These are phyloP conservation scores for Leucocoprinus birnbaumii DNA, from an alignment of 768 basidiomycete species.

Conservation along the genomic window DNA sequence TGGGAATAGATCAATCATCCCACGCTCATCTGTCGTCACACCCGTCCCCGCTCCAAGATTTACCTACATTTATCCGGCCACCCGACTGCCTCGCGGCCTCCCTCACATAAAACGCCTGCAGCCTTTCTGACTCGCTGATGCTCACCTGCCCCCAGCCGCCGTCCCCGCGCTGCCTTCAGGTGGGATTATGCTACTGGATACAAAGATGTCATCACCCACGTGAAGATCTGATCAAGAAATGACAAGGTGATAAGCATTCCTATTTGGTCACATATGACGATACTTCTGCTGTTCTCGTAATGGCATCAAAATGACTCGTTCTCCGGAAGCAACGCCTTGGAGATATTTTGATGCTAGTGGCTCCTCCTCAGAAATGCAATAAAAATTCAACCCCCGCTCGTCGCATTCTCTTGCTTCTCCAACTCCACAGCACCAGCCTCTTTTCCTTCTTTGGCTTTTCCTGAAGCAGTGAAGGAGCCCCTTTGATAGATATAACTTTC, in stretches of 20 bases:
- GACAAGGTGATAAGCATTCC: conserved; percentile 3
- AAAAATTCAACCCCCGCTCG: too few relatives aligned
- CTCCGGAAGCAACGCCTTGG: neutral
- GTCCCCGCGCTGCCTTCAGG: neutral
- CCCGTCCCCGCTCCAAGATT: conserved; percentile 8
- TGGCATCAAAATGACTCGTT: neutral
- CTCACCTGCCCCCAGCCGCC: neutral
- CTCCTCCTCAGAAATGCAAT: neutral
- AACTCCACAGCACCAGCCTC: neutral
- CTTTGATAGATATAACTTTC: neutral
- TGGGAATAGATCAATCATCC: conserved; percentile 6
- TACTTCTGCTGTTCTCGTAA: neutral
- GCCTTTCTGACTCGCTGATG: neutral
- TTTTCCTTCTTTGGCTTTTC: neutral
- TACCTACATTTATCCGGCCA: neutral
- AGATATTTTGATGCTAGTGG: neutral
- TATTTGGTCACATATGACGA: conserved; percentile 4
- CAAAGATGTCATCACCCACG: neutral
- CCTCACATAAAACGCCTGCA: neutral
- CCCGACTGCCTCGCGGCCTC: neutral
- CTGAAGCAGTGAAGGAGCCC: neutral
- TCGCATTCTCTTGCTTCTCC: too few relatives aligned
- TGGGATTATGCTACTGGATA: neutral
- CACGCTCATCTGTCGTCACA: conserved; percentile 11
- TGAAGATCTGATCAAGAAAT: neutral